A percentile compares a stretch with the other conserved stretches of the same genome.
Evolutionary conservation across 225 moss, liverwort and hornwort species (phyloP).

Genomic region (Bryoerythrophyllum caledonicum): DNA sequence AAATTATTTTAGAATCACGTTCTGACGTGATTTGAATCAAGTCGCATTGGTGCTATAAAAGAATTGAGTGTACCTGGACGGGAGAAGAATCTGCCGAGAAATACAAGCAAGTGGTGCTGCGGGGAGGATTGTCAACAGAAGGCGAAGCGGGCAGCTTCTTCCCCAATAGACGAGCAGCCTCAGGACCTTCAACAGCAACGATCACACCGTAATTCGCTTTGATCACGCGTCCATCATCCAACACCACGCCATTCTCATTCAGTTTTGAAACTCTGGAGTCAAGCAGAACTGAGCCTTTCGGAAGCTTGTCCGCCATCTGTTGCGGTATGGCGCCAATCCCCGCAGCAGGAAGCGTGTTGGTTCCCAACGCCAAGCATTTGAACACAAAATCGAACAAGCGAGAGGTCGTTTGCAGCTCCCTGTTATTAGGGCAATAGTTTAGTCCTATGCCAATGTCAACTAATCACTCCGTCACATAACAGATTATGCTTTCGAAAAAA

Average conservation of each 20-base stretch:
- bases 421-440: too few relatives aligned
- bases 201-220: slow-evolving; percentile 61
- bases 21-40: too few relatives aligned
- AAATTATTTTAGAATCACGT: too few relatives aligned
- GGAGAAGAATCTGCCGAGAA: slow-evolving; percentile 73
- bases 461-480: too few relatives aligned
- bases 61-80: too few relatives aligned
- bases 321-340: slow-evolving; percentile 88
- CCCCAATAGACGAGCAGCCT: slow-evolving; percentile 67
- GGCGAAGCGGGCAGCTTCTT: slow-evolving; percentile 45
- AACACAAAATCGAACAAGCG: slow-evolving; percentile 90
- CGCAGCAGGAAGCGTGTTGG: slow-evolving; percentile 73
- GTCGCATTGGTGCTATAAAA: too few relatives aligned
- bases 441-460: too few relatives aligned
- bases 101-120: slow-evolving; percentile 82
- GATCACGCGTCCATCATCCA: slow-evolving; percentile 57
- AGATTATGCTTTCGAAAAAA: too few relatives aligned
- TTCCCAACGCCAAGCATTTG: slow-evolving; percentile 83
- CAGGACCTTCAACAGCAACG: slow-evolving; percentile 81
- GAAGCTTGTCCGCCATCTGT: slow-evolving; percentile 65
- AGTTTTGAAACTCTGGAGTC: slow-evolving; percentile 58
- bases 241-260: slow-evolving; percentile 33
- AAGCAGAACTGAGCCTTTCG: slow-evolving; percentile 54
- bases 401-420: slow-evolving; percentile 83
- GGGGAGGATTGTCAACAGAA: slow-evolving; percentile 68